Evolutionary conservation across 2,329 filamentous ascomycete species (phyloP).

Genomic region (Colletotrichum lentis): DNA sequence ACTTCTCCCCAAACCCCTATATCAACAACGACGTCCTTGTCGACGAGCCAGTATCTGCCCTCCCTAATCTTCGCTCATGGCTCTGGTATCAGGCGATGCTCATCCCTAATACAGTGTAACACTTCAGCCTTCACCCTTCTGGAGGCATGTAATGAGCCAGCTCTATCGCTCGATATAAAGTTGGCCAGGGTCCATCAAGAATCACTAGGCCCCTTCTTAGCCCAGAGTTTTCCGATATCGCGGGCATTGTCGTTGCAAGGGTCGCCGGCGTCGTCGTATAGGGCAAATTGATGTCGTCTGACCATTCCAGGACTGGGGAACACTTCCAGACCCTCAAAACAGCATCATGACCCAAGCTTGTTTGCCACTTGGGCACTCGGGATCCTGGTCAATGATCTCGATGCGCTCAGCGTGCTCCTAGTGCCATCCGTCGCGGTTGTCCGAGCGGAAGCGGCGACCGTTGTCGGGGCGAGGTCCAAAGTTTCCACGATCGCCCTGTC

Average conservation of each 20-base stretch:
- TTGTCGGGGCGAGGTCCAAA: conserved; percentile 40
- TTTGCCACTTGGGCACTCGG: not conserved
- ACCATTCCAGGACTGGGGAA: not conserved
- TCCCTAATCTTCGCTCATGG: no score
- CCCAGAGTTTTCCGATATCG: not conserved
- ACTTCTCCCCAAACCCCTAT: not conserved
- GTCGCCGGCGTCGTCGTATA: not conserved
- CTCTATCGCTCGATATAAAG: no score
- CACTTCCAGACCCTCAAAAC: not conserved
- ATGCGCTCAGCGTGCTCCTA: not conserved
- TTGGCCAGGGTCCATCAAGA: no score
- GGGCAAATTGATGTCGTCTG: not conserved
- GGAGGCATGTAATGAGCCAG: not conserved
- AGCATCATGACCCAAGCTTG: not conserved
- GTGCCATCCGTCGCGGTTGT: conserved; percentile 33
- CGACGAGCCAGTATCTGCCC: not conserved
- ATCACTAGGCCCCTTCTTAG: not conserved
- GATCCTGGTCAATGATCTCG: not conserved
- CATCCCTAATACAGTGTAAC: not conserved
- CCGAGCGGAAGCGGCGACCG: conserved; percentile 32
- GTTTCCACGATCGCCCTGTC: conserved; percentile 40
- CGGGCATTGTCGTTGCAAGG: not conserved
- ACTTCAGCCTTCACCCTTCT: not conserved
- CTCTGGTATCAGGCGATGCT: not conserved
- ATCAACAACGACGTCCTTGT: not conserved